Percentiles rank a stretch among this genome's conserved stretches.
Evolutionary conservation across 225 moss, liverwort and hornwort species (phyloP).

Genomic region (Polytrichum formosum): DNA sequence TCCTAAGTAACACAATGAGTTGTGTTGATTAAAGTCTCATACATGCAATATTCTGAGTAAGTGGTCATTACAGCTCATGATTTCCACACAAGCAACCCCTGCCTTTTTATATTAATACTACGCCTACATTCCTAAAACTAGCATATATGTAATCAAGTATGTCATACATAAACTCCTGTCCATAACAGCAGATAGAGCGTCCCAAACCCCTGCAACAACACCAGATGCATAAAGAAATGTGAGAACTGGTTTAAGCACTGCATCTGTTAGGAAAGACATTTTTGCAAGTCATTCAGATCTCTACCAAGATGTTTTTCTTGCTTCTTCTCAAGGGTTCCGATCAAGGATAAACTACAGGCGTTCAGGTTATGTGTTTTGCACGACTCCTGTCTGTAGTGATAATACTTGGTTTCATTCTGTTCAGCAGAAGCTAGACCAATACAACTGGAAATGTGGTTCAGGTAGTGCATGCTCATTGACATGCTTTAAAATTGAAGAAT

Average conservation of each 20-base stretch:
- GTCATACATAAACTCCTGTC: conserved; percentile 96
- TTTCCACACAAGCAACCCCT: not conserved
- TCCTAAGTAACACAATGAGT: too few relatives aligned
- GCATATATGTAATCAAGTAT: conserved; percentile 15
- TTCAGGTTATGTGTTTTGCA: not conserved
- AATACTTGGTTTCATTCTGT: not conserved
- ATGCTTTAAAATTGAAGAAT: not conserved
- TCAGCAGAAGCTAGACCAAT: not conserved
- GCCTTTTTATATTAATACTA: conserved; percentile 15
- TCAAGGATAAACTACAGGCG: too few relatives aligned
- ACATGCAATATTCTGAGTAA: too few relatives aligned
- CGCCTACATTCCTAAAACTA: conserved; percentile 22
- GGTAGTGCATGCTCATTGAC: not conserved
- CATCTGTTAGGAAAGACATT: not conserved
- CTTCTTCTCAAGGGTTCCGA: too few relatives aligned
- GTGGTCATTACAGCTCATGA: too few relatives aligned
- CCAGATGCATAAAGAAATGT: not conserved
- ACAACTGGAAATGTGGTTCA: not conserved
- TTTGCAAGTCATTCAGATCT: not conserved
- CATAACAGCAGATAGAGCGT: conserved; percentile 89
- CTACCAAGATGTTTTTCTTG: not conserved
- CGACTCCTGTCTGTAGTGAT: not conserved
- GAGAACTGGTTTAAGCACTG: not conserved
- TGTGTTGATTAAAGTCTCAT: too few relatives aligned
- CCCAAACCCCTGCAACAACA: conserved; percentile 76